A percentile compares a stretch with the other conserved stretches of the same genome.
Evolutionary conservation across 257 asterid species (phyloP).

Genomic region (Nicotiana tomentosiformis): DNA sequence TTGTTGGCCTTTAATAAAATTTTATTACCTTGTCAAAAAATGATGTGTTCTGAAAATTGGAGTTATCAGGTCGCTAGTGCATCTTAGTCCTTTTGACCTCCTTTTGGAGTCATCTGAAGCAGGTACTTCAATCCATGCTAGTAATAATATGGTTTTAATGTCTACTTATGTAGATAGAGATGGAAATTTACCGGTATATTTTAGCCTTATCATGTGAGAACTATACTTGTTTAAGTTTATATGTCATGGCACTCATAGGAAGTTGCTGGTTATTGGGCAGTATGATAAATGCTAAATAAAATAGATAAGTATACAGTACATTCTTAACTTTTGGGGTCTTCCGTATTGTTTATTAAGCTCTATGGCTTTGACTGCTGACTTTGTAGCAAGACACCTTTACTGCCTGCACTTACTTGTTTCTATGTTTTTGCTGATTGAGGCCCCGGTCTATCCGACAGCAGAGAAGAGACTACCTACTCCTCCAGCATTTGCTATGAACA

Average conservation of each 20-base stretch:
- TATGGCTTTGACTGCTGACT: background rate
- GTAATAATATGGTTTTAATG: background rate
- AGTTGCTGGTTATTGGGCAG: background rate
- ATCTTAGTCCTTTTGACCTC: background rate
- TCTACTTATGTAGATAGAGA: background rate
- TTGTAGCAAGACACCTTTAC: background rate
- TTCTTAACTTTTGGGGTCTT: background rate
- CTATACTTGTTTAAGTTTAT: background rate
- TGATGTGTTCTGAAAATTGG: background rate
- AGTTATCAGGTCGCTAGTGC: background rate
- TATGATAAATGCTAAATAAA: background rate
- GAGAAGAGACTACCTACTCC: conserved; percentile 88
- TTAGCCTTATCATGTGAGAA: background rate
- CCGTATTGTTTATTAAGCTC: background rate
- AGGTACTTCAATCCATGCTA: conserved; percentile 2
- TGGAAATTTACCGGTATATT: background rate
- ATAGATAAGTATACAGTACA: background rate
- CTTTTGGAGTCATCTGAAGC: background rate
- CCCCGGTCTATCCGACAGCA: conserved; percentile 48
- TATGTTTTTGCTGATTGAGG: conserved; percentile 38
- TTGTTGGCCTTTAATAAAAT: background rate
- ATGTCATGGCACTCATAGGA: background rate
- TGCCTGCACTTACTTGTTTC: conserved; percentile 22
- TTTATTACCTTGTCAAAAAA: background rate
- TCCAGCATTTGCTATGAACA: conserved; percentile 73